Evolutionary conservation across 306 rosid species (phyloP).

Genomic region (Astragalus membranaceus): DNA sequence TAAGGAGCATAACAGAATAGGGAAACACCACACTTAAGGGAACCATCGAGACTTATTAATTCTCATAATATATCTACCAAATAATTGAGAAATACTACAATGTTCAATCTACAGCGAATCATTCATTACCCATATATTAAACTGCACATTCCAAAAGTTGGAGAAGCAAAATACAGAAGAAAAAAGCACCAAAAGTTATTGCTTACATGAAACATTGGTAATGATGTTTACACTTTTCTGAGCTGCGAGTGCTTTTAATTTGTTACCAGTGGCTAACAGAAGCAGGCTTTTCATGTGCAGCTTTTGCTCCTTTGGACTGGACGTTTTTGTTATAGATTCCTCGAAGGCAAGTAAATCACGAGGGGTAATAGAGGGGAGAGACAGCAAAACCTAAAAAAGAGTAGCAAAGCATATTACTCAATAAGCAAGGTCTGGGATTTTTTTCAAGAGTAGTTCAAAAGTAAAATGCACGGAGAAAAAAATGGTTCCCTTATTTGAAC

Average conservation of each 20-base stretch:
- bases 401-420: slow-evolving; percentile 13
- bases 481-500: too few relatives aligned
- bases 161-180: not conserved
- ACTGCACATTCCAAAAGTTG: not conserved
- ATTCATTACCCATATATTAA: not conserved
- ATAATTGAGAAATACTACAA: not conserved
- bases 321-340: slow-evolving; percentile 81
- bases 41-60: not conserved
- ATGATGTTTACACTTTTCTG: slow-evolving; percentile 81
- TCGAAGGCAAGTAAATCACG: slow-evolving; percentile 84
- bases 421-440: not conserved
- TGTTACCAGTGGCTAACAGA: slow-evolving; percentile 74
- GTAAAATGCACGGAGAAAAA: not conserved
- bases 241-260: slow-evolving; percentile 82
- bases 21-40: not conserved
- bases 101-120: not conserved
- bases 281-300: slow-evolving; percentile 87
- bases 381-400: slow-evolving; percentile 54
- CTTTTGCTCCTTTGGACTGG: slow-evolving; percentile 91
- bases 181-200: not conserved
- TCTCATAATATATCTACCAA: not conserved
- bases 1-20: not conserved
- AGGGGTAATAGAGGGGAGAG: slow-evolving; percentile 68
- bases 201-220: slow-evolving; percentile 88
- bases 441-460: slow-evolving; percentile 1